Conservation (phyloP, 306 rosid species). For the Lupinus albus region DNA sequence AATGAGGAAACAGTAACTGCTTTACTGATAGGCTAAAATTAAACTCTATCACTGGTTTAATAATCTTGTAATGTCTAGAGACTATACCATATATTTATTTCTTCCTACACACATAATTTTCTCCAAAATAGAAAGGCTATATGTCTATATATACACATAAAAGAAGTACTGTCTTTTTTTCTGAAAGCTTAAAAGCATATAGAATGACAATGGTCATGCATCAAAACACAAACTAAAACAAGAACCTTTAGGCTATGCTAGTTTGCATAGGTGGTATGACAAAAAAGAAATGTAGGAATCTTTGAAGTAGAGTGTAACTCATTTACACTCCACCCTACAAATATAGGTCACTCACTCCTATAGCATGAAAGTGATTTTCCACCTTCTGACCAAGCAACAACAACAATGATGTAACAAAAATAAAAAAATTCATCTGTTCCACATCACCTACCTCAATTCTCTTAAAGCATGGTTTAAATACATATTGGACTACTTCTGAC, state of each 20-base stretch:
- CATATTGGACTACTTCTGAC: too few relatives aligned
- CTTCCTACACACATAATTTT: neutral
- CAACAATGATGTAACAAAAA: too few relatives aligned
- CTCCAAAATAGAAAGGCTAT: too few relatives aligned
- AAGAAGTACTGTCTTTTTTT: slow-evolving; percentile 20
- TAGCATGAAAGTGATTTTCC: slow-evolving; percentile 39
- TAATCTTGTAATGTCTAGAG: slow-evolving; percentile 7
- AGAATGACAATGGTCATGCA: slow-evolving; percentile 20
- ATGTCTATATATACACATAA: neutral
- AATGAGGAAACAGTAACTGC: slow-evolving; percentile 1
- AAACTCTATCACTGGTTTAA: neutral
- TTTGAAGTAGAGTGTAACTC: slow-evolving; percentile 11
- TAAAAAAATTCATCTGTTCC: too few relatives aligned
- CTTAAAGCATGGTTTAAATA: too few relatives aligned
- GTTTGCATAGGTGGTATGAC: slow-evolving; percentile 30
- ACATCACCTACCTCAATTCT: too few relatives aligned
- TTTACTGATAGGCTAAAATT: slow-evolving; percentile 1
- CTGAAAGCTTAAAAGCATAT: slow-evolving; percentile 26
- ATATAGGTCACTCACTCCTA: slow-evolving; percentile 36
- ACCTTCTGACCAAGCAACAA: slow-evolving; percentile 36
- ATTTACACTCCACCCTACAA: slow-evolving; percentile 34
- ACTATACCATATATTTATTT: neutral
- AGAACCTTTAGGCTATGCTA: slow-evolving; percentile 32
- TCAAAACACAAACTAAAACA: slow-evolving; percentile 26
- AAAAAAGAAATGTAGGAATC: slow-evolving; percentile 25